Conservation (phyloP, 257 asterid species). For the Scutellaria barbata region DNA sequence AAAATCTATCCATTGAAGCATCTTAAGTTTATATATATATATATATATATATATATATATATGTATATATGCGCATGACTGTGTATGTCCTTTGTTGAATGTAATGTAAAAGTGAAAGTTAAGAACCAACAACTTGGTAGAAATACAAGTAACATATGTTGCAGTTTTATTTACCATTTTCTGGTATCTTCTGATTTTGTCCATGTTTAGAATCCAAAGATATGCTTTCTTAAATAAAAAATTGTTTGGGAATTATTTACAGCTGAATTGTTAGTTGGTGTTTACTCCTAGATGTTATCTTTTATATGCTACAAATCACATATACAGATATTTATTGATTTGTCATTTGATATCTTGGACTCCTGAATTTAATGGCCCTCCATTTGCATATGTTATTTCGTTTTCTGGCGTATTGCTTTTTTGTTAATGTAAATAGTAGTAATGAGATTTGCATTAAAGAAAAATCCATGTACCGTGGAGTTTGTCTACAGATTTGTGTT, state of each 20-base stretch:
- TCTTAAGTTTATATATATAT: not conserved
- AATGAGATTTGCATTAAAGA: not conserved
- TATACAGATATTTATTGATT: not conserved
- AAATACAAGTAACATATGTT: not conserved
- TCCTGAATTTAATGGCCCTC: not conserved
- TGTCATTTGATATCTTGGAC: constrained; percentile 5
- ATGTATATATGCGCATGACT: too few species aligned
- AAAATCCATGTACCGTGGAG: not conserved
- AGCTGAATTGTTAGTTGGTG: constrained; percentile 23
- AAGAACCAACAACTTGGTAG: constrained; percentile 19
- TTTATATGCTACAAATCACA: constrained; percentile 9
- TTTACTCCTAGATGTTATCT: not conserved
- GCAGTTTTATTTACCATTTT: constrained; percentile 15
- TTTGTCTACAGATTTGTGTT: not conserved
- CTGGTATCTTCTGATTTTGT: constrained; percentile 18
- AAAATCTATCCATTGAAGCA: not conserved
- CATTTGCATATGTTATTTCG: not conserved
- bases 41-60: too few species aligned
- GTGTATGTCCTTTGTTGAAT: constrained; percentile 6
- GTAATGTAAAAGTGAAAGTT: not conserved
- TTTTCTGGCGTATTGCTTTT: not conserved
- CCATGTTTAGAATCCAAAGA: constrained; percentile 25
- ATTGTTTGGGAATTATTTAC: not conserved
- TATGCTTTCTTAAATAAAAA: not conserved
- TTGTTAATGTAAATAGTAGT: not conserved